These are phyloP conservation scores for Syzygium aromaticum DNA, from an alignment of 345 rosid species.

Conservation along the genomic window DNA sequence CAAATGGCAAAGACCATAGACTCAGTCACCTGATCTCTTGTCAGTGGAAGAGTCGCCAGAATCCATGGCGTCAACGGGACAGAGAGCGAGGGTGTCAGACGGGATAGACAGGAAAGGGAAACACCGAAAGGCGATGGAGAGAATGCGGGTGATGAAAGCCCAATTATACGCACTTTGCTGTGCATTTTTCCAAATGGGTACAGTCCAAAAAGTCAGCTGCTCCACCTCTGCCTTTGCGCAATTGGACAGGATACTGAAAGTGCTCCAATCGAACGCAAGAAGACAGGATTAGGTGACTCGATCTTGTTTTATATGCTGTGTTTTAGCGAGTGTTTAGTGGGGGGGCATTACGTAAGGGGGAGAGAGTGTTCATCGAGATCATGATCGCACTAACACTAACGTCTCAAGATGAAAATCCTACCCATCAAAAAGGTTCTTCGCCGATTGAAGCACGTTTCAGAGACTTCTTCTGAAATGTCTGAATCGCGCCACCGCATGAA, in stretches of 20 bases:
- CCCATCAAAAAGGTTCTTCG: no score
- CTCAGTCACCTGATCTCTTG: conserved; percentile 7
- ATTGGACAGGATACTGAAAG: neutral
- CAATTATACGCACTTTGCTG: neutral
- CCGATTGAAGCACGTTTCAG: no score
- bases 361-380: neutral
- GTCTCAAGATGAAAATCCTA: neutral
- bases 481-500: no score
- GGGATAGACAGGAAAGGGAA: neutral
- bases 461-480: no score
- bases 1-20: neutral
- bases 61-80: neutral
- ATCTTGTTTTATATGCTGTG: neutral
- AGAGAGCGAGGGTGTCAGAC: neutral
- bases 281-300: neutral
- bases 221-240: neutral
- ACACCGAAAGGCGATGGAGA: neutral
- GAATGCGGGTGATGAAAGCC: neutral
- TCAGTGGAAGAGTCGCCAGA: neutral
- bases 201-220: neutral
- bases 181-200: neutral
- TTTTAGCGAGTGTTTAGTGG: neutral
- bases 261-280: neutral
- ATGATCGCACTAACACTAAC: neutral
- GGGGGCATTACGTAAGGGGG: neutral